These are phyloP conservation scores for Penicillium brevicompactum DNA, from an alignment of 2,329 filamentous ascomycete species.

Conservation along the genomic window DNA sequence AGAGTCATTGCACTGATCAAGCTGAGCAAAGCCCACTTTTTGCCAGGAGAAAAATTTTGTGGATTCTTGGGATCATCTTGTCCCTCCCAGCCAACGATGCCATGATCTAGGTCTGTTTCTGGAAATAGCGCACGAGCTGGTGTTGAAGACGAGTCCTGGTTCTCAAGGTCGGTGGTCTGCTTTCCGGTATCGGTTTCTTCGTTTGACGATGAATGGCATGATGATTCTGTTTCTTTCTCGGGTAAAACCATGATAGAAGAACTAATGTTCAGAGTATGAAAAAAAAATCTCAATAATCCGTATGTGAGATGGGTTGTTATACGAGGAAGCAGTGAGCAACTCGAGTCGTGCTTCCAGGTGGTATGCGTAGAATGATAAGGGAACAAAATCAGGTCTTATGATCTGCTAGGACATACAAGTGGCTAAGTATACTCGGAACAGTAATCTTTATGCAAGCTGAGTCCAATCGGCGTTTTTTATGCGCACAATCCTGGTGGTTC, in stretches of 20 bases:
- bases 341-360: too few relatives aligned
- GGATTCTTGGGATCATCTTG: conserved; percentile 62
- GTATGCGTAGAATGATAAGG: too few relatives aligned
- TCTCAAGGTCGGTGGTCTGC: background rate
- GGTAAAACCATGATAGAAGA: background rate
- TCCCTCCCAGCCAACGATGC: conserved; percentile 63
- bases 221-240: background rate
- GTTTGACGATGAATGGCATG: background rate
- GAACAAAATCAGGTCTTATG: too few relatives aligned
- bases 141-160: background rate
- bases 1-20: conserved; percentile 34
- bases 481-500: background rate
- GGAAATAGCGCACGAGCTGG: conserved; percentile 34
- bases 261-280: background rate
- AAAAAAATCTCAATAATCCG: background rate
- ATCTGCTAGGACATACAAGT: too few relatives aligned
- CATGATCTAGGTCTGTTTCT: conserved; percentile 53
- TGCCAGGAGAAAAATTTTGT: conserved; percentile 50
- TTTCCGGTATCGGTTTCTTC: background rate
- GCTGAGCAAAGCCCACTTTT: conserved; percentile 30
- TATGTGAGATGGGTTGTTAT: background rate
- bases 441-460: too few relatives aligned
- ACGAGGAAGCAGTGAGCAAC: background rate
- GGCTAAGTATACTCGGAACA: too few relatives aligned
- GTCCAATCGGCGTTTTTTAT: background rate